Conservation (phyloP, 108 stramenopile genomes). For the Conticribra weissflogii region DNA sequence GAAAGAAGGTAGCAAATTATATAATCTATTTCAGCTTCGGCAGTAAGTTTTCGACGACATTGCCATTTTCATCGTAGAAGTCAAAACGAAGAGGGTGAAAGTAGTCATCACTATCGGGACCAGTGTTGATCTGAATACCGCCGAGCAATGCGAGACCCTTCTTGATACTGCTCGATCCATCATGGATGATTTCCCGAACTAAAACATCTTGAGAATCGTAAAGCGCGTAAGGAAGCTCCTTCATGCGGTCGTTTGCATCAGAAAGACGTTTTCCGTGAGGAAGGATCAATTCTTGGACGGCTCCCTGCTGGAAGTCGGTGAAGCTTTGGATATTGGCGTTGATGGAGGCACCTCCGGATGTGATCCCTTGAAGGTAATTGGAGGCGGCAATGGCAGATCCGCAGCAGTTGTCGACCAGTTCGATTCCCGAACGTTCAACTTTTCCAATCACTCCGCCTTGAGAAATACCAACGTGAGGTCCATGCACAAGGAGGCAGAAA, state of each 20-base stretch:
- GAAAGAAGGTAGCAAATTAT: too few relatives aligned
- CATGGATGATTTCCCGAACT: neutral
- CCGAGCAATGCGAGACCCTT: slow-evolving; percentile 41
- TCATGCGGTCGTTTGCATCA: neutral
- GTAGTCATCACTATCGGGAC: neutral
- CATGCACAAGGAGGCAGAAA: neutral
- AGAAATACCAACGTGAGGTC: neutral
- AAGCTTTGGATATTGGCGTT: neutral
- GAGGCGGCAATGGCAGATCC: slow-evolving; percentile 65
- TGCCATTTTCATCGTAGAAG: slow-evolving; percentile 19
- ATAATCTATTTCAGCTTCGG: neutral
- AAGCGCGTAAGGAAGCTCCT: neutral
- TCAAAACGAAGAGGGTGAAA: neutral
- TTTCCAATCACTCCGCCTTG: slow-evolving; percentile 44
- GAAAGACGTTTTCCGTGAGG: neutral
- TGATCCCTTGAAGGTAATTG: neutral
- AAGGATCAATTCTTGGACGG: neutral
- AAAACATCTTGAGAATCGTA: neutral
- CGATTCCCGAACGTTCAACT: slow-evolving; percentile 63
- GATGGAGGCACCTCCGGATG: neutral
- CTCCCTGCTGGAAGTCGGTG: neutral
- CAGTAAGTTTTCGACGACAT: neutral
- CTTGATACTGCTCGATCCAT: slow-evolving; percentile 19
- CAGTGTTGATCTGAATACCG: slow-evolving; percentile 42
- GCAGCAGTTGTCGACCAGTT: slow-evolving; percentile 60